Base-by-base conservation (phyloP, 192 early-diverging fungal genomes). In the Geranomyces michiganensis region DNA sequence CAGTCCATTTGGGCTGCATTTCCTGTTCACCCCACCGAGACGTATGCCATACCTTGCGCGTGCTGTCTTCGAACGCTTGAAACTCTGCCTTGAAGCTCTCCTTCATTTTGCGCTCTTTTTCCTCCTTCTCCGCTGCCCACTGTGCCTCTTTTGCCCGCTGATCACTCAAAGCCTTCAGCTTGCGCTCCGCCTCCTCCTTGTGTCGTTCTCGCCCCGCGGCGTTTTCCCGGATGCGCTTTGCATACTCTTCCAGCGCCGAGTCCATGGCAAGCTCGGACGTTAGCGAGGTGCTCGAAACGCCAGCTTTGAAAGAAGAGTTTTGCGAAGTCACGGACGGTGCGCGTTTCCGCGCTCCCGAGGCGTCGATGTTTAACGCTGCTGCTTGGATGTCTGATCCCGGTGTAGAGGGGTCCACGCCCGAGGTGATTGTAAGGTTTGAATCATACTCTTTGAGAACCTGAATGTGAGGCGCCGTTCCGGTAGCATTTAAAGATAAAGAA, bases 21-120 rank as follows among this genome's bases (percentile, higher is more conserved):
- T 10, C 46, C 46, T 47, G 46, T 47, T 47, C 19, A 12, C 56
- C 56, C 24, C 17, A 10, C 26, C 14, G 12, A 29, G 2, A 31
- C 31, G 29, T 56, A n/a, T n/a, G n/a, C n/a, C n/a, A n/a, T 68
- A 68, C 66, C 47, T 68, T 68, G 17, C 66, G 66, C 8, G 21
- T 68, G 45, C 48, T 68, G 14, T 68, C 66, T 30, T 68, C 66
- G 14, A 56, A 56, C 12, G 66, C 48, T 29, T 68, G 66, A 22
- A 33, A 68, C 33, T 68, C 45, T 15, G 66, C 66, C 33, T 68
- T 68, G 29, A 49, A 68, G 2, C 48, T 3, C 6, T 68, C 66
- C 53, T 68, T 68, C 26, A 68, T 29, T 0, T 9, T 8, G 12
- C 22, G 46, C 33, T 68, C 66, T 22, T 56, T 68, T 47, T 47